These are phyloP conservation scores for Phaeosphaeriaceae sp. DNA, from an alignment of 2,329 filamentous ascomycete species.

Conservation along the genomic window DNA sequence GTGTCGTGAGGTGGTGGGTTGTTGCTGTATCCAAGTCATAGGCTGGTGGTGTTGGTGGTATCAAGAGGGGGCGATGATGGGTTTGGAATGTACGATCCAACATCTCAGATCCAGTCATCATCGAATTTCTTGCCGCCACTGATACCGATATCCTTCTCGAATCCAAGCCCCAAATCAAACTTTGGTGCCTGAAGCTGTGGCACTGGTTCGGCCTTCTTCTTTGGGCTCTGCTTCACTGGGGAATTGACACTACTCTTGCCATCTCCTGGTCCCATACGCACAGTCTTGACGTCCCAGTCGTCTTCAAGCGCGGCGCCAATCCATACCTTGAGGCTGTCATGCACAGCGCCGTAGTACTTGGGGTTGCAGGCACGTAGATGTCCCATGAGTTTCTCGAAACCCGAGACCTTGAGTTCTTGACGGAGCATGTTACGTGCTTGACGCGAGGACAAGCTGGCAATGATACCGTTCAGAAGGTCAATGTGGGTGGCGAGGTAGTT, in stretches of 20 bases:
- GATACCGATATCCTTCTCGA: conserved; percentile 38
- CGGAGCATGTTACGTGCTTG: conserved; percentile 79
- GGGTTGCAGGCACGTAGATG: conserved; percentile 92
- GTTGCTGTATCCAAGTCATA: background rate
- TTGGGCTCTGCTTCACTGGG: conserved; percentile 49
- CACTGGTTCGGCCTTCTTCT: conserved; percentile 47
- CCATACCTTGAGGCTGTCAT: conserved; percentile 88
- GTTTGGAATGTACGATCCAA: too few relatives aligned
- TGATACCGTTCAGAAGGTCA: conserved; percentile 87
- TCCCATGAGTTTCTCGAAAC: conserved; percentile 87
- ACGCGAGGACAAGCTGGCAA: conserved; percentile 76
- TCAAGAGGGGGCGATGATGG: background rate
- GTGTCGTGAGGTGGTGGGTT: background rate
- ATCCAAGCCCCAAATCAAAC: conserved; percentile 42
- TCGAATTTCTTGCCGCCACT: conserved; percentile 26
- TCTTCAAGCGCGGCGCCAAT: conserved; percentile 86
- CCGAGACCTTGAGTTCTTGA: conserved; percentile 78
- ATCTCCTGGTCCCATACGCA: conserved; percentile 70
- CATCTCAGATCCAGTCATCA: conserved; percentile 43
- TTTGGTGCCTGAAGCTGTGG: conserved; percentile 49
- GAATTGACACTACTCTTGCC: conserved; percentile 37
- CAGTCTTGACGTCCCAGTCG: conserved; percentile 82
- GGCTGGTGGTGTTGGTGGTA: background rate
- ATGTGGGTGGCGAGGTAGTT: conserved; percentile 94
- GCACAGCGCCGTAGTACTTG: conserved; percentile 93